Percentiles rank a stretch among this genome's conserved stretches.
These are phyloP conservation scores for Aspergillus puulaauensis DNA, from an alignment of 2,329 filamentous ascomycete species.

Conservation along the genomic window DNA sequence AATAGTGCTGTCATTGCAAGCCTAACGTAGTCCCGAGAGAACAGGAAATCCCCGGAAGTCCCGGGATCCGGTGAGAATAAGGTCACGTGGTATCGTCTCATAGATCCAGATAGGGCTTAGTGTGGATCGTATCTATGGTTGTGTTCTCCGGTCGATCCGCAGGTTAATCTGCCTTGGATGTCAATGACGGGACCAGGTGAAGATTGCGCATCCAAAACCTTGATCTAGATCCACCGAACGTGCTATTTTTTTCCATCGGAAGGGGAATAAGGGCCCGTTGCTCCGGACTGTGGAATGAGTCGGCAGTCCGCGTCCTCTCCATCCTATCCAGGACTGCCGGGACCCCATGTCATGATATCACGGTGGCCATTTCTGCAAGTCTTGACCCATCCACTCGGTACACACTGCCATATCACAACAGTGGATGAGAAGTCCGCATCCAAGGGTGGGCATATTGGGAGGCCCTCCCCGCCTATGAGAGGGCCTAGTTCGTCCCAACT, in stretches of 20 bases:
- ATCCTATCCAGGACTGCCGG: background rate
- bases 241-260: background rate
- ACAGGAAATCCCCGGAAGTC: background rate
- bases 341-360: constrained; percentile 18
- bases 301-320: constrained; percentile 4
- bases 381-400: constrained; percentile 4
- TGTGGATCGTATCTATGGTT: background rate
- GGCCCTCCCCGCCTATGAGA: background rate
- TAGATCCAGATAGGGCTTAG: background rate
- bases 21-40: background rate
- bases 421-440: constrained; percentile 8
- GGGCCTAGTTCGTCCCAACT: constrained; percentile 4
- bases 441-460: constrained; percentile 2
- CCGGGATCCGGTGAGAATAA: background rate
- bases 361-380: constrained; percentile 5
- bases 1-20: background rate
- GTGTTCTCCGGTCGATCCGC: background rate
- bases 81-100: background rate
- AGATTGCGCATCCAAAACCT: background rate
- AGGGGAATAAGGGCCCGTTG: background rate
- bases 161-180: background rate
- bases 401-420: background rate
- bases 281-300: constrained; percentile 2
- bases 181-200: background rate
- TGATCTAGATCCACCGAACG: background rate